Percentiles rank a stretch among this genome's conserved stretches.
Conservation (phyloP, 345 rosid genomes). For the Angophora floribunda region DNA sequence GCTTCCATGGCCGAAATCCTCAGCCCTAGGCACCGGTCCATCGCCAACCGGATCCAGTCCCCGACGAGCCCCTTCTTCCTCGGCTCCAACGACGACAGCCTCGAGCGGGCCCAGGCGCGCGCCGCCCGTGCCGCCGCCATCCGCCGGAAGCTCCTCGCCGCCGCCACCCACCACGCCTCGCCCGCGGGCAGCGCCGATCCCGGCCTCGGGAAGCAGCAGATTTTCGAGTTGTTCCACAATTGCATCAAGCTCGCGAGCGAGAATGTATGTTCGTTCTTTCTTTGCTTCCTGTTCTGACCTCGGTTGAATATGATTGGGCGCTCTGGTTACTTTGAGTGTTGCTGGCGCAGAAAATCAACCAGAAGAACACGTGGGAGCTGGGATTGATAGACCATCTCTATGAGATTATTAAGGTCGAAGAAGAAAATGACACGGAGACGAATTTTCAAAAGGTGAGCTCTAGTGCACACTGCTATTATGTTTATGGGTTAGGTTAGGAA, state of each 20-base stretch:
- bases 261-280: slow-evolving; percentile 36
- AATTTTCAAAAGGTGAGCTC: slow-evolving; percentile 80
- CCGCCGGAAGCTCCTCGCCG: slow-evolving; percentile 56
- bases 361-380: slow-evolving; percentile 89
- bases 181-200: slow-evolving; percentile 16
- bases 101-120: slow-evolving; percentile 85
- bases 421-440: slow-evolving; percentile 71
- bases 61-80: slow-evolving; percentile 75
- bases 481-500: neutral
- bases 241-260: slow-evolving; percentile 96
- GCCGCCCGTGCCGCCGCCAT: slow-evolving; percentile 81
- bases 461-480: neutral
- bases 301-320: neutral
- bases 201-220: slow-evolving; percentile 66
- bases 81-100: slow-evolving; percentile 70
- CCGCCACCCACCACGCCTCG: slow-evolving; percentile 23
- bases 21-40: slow-evolving; percentile 53
- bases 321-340: neutral
- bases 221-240: slow-evolving; percentile 73
- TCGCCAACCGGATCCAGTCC: slow-evolving; percentile 55
- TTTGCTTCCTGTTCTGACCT: neutral
- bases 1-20: slow-evolving; percentile 48
- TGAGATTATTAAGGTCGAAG: slow-evolving; percentile 86
- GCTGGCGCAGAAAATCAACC: slow-evolving; percentile 65
- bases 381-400: slow-evolving; percentile 75